Percentiles rank a stretch among this genome's conserved stretches.
Evolutionary conservation across 164 flowering plant genomes (phyloP).

Genomic region (Chimonanthus praecox): DNA sequence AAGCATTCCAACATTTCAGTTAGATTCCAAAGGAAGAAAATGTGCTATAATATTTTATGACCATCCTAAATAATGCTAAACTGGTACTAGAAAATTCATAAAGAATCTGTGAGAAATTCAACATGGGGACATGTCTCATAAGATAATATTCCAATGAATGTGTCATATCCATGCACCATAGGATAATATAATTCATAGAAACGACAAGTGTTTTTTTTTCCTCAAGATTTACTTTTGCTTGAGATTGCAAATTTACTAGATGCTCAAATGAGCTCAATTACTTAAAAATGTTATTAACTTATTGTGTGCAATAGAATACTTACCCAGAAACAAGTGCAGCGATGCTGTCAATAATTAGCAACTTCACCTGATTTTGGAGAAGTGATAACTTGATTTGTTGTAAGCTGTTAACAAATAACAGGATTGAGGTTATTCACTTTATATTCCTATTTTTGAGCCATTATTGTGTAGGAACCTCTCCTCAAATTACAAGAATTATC

Average conservation of each 20-base stretch:
- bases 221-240: not conserved
- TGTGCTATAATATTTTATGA: too few relatives aligned
- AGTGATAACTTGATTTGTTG: constrained; percentile 66
- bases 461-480: not conserved
- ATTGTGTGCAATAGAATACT: not conserved
- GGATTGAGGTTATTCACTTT: constrained; percentile 6
- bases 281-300: not conserved
- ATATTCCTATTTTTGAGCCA: not conserved
- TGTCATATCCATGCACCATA: too few relatives aligned
- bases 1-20: too few relatives aligned
- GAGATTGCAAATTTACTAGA: not conserved
- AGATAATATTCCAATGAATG: too few relatives aligned
- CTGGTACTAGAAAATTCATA: too few relatives aligned
- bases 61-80: too few relatives aligned
- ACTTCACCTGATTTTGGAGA: constrained; percentile 62
- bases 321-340: constrained; percentile 73
- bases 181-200: not conserved
- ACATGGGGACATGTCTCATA: too few relatives aligned
- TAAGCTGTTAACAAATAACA: constrained; percentile 40
- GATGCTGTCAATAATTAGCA: constrained; percentile 86
- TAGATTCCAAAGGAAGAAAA: too few relatives aligned
- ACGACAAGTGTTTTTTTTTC: not conserved
- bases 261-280: not conserved
- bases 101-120: too few relatives aligned
- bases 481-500: not conserved